These are phyloP conservation scores for Parafenestella ontariensis DNA, from an alignment of 2,329 filamentous ascomycete species.

Conservation along the genomic window DNA sequence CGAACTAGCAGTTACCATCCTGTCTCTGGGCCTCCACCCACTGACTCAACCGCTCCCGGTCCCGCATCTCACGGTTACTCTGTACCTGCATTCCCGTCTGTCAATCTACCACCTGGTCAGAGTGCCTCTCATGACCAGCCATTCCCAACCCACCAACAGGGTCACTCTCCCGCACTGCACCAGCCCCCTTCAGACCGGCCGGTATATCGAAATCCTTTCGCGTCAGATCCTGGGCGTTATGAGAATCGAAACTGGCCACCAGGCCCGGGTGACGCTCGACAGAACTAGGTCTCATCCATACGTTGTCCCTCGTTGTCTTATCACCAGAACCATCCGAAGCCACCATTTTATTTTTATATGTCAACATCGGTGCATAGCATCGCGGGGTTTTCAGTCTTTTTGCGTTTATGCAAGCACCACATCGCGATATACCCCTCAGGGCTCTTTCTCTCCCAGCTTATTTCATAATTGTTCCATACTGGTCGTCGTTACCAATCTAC, in stretches of 20 bases:
- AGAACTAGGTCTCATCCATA: conserved; percentile 1
- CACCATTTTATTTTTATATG: not conserved
- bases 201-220: conserved; percentile 23
- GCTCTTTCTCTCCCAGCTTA: not conserved
- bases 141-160: conserved; percentile 20
- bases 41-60: conserved; percentile 26
- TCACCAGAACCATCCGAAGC: not conserved
- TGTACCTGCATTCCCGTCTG: conserved; percentile 23
- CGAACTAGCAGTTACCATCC: conserved; percentile 48
- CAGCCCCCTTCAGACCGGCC: conserved; percentile 13
- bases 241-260: conserved; percentile 35
- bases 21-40: conserved; percentile 29
- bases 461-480: not conserved
- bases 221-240: conserved; percentile 24
- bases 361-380: not conserved
- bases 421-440: conserved; percentile 23
- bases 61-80: conserved; percentile 29
- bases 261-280: conserved; percentile 14
- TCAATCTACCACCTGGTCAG: conserved; percentile 21
- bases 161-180: conserved; percentile 10
- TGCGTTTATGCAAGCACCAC: conserved; percentile 9
- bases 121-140: conserved; percentile 10
- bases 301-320: not conserved
- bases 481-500: not conserved
- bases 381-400: conserved; percentile 8